Conservation (phyloP, 805 yeast genomes). For the Yarrowia sp. region DNA sequence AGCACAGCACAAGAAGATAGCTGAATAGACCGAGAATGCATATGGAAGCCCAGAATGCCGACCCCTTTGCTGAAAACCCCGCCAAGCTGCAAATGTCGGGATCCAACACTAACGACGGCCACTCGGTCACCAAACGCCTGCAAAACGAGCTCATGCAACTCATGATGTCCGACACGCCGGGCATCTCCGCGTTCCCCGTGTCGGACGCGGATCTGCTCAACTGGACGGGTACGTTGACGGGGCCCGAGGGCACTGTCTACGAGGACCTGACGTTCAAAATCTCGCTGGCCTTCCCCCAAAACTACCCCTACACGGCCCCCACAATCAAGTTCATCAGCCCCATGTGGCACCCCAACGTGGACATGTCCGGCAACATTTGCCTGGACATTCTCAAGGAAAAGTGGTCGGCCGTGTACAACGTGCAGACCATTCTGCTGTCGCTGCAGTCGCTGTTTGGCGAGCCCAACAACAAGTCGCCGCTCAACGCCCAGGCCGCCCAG, state of each 20-base stretch:
- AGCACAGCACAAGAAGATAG: not conserved
- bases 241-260: conserved; percentile 57
- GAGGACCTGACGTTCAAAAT: conserved; percentile 52
- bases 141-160: conserved; percentile 53
- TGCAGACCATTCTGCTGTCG: conserved; percentile 56
- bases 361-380: conserved; percentile 62
- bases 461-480: conserved; percentile 57
- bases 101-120: conserved; percentile 40
- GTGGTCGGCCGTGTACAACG: conserved; percentile 63
- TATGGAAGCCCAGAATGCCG: conserved; percentile 19
- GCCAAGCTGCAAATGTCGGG: conserved; percentile 22
- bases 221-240: conserved; percentile 59
- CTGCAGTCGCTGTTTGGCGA: conserved; percentile 59
- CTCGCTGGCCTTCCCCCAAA: conserved; percentile 48
- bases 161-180: conserved; percentile 50
- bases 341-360: conserved; percentile 65
- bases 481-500: conserved; percentile 56
- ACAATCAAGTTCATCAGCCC: conserved; percentile 54
- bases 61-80: conserved; percentile 18
- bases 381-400: conserved; percentile 60
- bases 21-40: conserved; percentile 1
- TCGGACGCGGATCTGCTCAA: conserved; percentile 50
- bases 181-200: conserved; percentile 54
- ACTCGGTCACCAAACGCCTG: conserved; percentile 49
- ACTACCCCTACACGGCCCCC: conserved; percentile 60